Evolutionary conservation across 2,329 filamentous ascomycete species (phyloP).

Genomic region (Fusarium odoratissimum): DNA sequence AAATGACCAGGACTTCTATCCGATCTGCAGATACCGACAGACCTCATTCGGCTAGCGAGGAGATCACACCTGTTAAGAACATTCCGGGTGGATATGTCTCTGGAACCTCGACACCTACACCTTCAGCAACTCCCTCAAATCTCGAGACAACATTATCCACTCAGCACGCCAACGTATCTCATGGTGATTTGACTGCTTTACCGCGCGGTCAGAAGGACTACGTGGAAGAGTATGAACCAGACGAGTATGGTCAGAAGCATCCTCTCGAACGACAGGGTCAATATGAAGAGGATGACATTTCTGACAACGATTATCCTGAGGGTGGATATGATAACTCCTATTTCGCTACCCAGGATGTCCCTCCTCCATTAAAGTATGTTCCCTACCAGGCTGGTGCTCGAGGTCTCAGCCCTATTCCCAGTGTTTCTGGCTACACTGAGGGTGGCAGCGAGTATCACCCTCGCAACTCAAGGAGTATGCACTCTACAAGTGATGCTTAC

Average conservation of each 20-base stretch:
- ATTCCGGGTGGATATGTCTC: slow-evolving; percentile 71
- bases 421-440: slow-evolving; percentile 87
- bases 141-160: slow-evolving; percentile 73
- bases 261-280: slow-evolving; percentile 58
- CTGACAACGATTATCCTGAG: slow-evolving; percentile 55
- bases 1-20: slow-evolving; percentile 88
- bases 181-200: slow-evolving; percentile 67
- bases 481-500: slow-evolving; percentile 63
- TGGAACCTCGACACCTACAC: slow-evolving; percentile 71
- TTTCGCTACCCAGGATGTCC: slow-evolving; percentile 71
- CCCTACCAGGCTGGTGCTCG: slow-evolving; percentile 76
- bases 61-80: slow-evolving; percentile 70
- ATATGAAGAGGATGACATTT: slow-evolving; percentile 53
- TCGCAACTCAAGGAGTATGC: slow-evolving; percentile 67
- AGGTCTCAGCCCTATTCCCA: slow-evolving; percentile 88
- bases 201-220: slow-evolving; percentile 61
- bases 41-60: slow-evolving; percentile 75
- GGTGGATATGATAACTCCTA: slow-evolving; percentile 59
- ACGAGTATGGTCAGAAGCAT: slow-evolving; percentile 57
- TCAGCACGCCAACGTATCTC: slow-evolving; percentile 73
- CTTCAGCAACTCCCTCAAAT: slow-evolving; percentile 64
- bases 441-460: slow-evolving; percentile 70
- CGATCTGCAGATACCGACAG: slow-evolving; percentile 82
- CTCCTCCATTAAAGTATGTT: slow-evolving; percentile 72
- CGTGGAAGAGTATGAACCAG: slow-evolving; percentile 59